Conservation (phyloP, 768 basidiomycete genomes). For the Heimioporus sp. region DNA sequence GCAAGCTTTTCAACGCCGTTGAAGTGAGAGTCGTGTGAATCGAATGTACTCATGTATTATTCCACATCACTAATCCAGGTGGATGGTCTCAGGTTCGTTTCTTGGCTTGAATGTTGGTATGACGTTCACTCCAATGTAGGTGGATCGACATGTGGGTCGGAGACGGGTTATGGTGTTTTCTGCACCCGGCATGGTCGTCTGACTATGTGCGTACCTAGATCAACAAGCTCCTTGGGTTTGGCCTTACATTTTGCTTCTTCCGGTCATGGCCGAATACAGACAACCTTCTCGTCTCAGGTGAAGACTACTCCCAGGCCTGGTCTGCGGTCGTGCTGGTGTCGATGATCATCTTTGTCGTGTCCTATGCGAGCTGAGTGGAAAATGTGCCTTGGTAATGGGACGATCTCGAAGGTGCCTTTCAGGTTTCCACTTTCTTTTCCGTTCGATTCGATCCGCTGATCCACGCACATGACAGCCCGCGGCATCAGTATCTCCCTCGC, state of each 20-base stretch:
- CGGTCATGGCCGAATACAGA: slow-evolving; percentile 61
- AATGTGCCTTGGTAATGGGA: slow-evolving; percentile 89
- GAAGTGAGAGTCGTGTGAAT: slow-evolving; percentile 81
- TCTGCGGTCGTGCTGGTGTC: slow-evolving; percentile 65
- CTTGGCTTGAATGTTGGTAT: not conserved
- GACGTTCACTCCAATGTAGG: slow-evolving; percentile 1
- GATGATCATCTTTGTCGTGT: slow-evolving; percentile 84
- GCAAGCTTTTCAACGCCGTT: slow-evolving; percentile 83
- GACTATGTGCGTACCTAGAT: slow-evolving; percentile 39
- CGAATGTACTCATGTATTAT: slow-evolving; percentile 78
- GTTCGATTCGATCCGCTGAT: too few species aligned
- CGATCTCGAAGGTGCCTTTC: slow-evolving; percentile 54
- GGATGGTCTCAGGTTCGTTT: slow-evolving; percentile 62
- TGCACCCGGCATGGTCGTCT: slow-evolving; percentile 70
- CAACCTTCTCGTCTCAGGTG: slow-evolving; percentile 56
- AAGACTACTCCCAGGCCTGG: slow-evolving; percentile 58
- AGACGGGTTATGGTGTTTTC: slow-evolving; percentile 69
- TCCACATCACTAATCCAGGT: slow-evolving; percentile 77
- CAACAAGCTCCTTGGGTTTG: too few species aligned
- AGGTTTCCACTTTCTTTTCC: too few species aligned
- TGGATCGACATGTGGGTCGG: slow-evolving; percentile 69
- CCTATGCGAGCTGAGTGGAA: slow-evolving; percentile 76
- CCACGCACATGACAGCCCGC: slow-evolving; percentile 42
- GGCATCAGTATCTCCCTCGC: slow-evolving; percentile 75
- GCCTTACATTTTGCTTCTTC: not conserved